Percentiles rank a stretch among this genome's conserved stretches.
phyloP scores from a whole-genome alignment of 75 land plant species.

The Adiantum capillusveneris region DNA sequence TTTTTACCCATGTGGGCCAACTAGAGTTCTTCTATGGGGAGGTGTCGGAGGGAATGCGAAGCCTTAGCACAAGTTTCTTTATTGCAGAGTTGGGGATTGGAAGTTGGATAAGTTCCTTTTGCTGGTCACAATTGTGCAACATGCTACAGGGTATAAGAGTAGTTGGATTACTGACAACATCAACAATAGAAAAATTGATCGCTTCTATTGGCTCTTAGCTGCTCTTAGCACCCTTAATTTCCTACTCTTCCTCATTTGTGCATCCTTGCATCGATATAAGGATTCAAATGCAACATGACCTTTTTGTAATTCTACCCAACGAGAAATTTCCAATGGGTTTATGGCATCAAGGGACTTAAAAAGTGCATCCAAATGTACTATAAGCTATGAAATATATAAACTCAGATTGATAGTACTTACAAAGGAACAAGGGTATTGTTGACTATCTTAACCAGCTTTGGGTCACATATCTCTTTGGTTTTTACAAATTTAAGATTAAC shows the following conservation, averaged over 20 bases:
- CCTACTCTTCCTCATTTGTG: slow-evolving; percentile 7
- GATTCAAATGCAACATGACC: too few relatives aligned
- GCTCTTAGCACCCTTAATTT: slow-evolving; percentile 27
- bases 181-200: slow-evolving; percentile 40
- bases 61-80: slow-evolving; percentile 23
- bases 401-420: too few relatives aligned
- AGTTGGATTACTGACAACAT: slow-evolving; percentile 39
- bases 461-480: too few relatives aligned
- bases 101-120: slow-evolving; percentile 33
- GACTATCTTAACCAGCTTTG: too few relatives aligned
- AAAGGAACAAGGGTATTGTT: too few relatives aligned
- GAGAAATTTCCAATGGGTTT: too few relatives aligned
- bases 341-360: too few relatives aligned
- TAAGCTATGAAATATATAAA: too few relatives aligned
- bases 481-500: too few relatives aligned
- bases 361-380: too few relatives aligned
- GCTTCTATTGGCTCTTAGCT: slow-evolving; percentile 52
- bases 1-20: slow-evolving; percentile 74
- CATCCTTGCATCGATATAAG: neutral
- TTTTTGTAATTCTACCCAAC: too few relatives aligned
- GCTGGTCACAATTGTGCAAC: slow-evolving; percentile 31
- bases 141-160: slow-evolving; percentile 1
- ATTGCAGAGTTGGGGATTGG: slow-evolving; percentile 16
- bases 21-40: slow-evolving; percentile 85
- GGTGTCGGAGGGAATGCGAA: slow-evolving; percentile 26